These are phyloP conservation scores for Drechslera avenae DNA, from an alignment of 2,329 filamentous ascomycete species.

Conservation along the genomic window DNA sequence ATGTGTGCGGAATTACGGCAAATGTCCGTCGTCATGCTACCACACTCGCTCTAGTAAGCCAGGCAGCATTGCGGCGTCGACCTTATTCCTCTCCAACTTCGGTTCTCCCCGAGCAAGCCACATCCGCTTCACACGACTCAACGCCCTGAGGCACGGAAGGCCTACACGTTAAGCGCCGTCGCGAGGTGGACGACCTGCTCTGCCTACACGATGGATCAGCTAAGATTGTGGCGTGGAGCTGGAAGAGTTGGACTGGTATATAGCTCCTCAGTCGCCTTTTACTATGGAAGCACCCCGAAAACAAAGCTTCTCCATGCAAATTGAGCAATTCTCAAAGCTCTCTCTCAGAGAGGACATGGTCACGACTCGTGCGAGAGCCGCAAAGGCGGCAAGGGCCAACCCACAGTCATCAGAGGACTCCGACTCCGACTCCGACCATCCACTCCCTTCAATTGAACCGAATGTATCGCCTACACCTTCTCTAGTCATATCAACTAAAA, in stretches of 20 bases:
- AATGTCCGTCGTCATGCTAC: constrained; percentile 17
- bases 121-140: constrained; percentile 33
- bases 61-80: constrained; percentile 34
- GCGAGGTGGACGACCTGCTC: constrained; percentile 30
- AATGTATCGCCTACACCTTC: constrained; percentile 37
- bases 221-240: constrained; percentile 38
- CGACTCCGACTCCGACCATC: constrained; percentile 28
- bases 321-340: constrained; percentile 45
- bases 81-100: constrained; percentile 20
- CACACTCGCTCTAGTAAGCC: constrained; percentile 22
- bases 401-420: constrained; percentile 23
- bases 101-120: constrained; percentile 38
- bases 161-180: constrained; percentile 38
- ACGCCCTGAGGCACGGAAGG: constrained; percentile 40
- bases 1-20: constrained; percentile 18
- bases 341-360: constrained; percentile 47
- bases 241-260: constrained; percentile 36
- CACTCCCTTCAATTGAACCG: constrained; percentile 29
- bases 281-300: constrained; percentile 18
- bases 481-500: constrained; percentile 41
- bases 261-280: constrained; percentile 26
- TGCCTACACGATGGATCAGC: constrained; percentile 29
- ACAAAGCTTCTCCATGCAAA: constrained; percentile 41
- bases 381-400: constrained; percentile 33
- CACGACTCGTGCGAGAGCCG: constrained; percentile 45